phyloP scores from a whole-genome alignment of 1,284 basidiomycete genomes.

The Thecaphora frezii region DNA sequence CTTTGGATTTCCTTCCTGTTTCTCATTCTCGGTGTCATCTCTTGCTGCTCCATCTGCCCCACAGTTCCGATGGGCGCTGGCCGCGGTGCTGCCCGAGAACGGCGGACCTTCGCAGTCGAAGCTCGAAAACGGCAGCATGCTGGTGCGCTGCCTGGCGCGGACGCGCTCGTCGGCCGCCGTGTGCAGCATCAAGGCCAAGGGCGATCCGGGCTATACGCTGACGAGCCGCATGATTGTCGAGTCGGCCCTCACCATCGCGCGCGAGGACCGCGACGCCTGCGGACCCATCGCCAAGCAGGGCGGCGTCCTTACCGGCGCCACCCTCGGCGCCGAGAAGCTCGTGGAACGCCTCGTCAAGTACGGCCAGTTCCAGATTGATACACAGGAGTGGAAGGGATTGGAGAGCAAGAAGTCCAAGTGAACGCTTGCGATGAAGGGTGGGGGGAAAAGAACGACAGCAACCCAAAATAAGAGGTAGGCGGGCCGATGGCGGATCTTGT shows the following conservation, averaged over 20 bases:
- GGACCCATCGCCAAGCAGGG: conserved; percentile 68
- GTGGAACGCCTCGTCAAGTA: conserved; percentile 68
- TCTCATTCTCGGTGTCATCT: no score
- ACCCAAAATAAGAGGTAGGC: no score
- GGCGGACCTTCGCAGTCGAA: conserved; percentile 16
- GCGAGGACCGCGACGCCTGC: conserved; percentile 62
- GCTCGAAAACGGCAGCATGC: conserved; percentile 5
- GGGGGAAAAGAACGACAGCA: no score
- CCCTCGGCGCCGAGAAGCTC: conserved; percentile 73
- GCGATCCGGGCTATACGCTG: conserved; percentile 78
- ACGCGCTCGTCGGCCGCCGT: conserved; percentile 64
- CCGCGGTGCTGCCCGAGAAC: conserved; percentile 14
- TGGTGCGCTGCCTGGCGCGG: conserved; percentile 57
- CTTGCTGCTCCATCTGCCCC: no score
- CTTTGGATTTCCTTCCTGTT: no score
- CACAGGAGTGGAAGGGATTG: conserved; percentile 8
- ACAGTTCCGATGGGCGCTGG: conserved; percentile 1
- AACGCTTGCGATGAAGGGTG: neutral
- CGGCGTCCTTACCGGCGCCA: conserved; percentile 76
- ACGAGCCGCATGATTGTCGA: conserved; percentile 75
- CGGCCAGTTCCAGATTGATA: conserved; percentile 65
- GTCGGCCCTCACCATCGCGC: conserved; percentile 70
- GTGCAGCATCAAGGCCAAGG: conserved; percentile 68
- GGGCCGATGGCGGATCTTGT: no score
- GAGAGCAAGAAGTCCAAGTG: conserved; percentile 11